Evolutionary conservation across 2,329 filamentous ascomycete genomes (phyloP).

Genomic region (Pezicula carpinea): DNA sequence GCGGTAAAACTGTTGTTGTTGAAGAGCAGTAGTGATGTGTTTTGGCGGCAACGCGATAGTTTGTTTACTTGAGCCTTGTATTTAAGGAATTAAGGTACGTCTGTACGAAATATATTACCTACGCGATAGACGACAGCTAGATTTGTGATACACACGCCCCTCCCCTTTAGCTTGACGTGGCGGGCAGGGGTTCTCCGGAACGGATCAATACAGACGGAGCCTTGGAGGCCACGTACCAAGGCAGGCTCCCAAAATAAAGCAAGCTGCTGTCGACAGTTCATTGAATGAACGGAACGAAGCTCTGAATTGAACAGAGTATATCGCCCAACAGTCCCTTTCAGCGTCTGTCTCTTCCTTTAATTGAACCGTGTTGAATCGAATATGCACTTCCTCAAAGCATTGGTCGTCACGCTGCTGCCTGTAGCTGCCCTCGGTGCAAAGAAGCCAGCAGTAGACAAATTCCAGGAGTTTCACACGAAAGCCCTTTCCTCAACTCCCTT

Average conservation of each 20-base stretch:
- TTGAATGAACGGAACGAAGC: no score
- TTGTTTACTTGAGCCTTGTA: not conserved
- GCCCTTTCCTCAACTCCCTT: slow-evolving; percentile 61
- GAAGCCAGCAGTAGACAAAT: slow-evolving; percentile 60
- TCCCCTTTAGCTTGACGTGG: no score
- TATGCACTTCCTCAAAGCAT: slow-evolving; percentile 65
- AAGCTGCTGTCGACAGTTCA: no score
- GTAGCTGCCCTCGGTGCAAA: slow-evolving; percentile 59
- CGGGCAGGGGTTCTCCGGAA: no score
- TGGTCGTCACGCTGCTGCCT: slow-evolving; percentile 60
- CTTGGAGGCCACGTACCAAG: no score
- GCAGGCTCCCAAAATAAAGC: no score
- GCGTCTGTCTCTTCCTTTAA: slow-evolving; percentile 14
- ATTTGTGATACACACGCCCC: no score
- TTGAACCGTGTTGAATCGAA: slow-evolving; percentile 23
- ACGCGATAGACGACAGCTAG: no score
- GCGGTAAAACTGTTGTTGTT: not conserved
- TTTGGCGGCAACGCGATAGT: not conserved
- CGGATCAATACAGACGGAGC: no score
- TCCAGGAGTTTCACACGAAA: slow-evolving; percentile 66
- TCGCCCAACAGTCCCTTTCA: slow-evolving; percentile 5
- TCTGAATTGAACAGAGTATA: not conserved
- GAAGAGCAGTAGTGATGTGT: not conserved
- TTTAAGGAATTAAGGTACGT: no score
- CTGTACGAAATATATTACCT: no score